These are phyloP conservation scores for Daedaleopsis nitida DNA, from an alignment of 768 basidiomycete genomes.

Conservation along the genomic window DNA sequence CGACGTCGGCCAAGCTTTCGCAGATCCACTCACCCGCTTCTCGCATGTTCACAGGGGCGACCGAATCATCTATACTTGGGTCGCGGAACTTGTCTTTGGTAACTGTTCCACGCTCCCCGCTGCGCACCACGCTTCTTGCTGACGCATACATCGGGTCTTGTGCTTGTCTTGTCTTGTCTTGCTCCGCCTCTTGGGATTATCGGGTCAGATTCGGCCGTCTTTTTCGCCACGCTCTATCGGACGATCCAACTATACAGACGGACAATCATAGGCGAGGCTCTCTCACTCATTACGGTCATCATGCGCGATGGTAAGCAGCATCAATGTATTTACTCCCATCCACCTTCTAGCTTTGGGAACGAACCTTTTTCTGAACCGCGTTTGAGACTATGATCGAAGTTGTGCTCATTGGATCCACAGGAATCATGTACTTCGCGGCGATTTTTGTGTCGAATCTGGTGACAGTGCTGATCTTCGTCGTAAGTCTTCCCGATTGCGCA, in stretches of 20 bases:
- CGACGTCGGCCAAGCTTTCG: background rate
- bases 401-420: conserved; percentile 3
- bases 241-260: conserved; percentile 24
- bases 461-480: conserved; percentile 26
- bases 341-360: background rate
- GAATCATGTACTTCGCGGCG: conserved; percentile 29
- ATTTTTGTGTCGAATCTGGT: conserved; percentile 28
- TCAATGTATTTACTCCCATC: background rate
- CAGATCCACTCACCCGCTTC: background rate
- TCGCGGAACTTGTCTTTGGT: conserved; percentile 31
- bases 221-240: conserved; percentile 28
- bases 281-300: conserved; percentile 25
- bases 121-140: background rate
- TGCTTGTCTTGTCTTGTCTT: background rate
- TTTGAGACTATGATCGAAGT: background rate
- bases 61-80: conserved; percentile 30
- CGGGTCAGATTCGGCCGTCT: conserved; percentile 25
- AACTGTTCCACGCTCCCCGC: background rate
- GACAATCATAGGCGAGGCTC: conserved; percentile 19
- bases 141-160: background rate
- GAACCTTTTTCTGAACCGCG: background rate
- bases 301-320: conserved; percentile 27
- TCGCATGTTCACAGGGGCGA: conserved; percentile 16
- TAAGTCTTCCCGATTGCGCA: conserved; percentile 8
- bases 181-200: background rate